Percentiles rank a stretch among this genome's conserved stretches.
Conservation (phyloP, 106 monocot genomes). For the Acorus calamus region DNA sequence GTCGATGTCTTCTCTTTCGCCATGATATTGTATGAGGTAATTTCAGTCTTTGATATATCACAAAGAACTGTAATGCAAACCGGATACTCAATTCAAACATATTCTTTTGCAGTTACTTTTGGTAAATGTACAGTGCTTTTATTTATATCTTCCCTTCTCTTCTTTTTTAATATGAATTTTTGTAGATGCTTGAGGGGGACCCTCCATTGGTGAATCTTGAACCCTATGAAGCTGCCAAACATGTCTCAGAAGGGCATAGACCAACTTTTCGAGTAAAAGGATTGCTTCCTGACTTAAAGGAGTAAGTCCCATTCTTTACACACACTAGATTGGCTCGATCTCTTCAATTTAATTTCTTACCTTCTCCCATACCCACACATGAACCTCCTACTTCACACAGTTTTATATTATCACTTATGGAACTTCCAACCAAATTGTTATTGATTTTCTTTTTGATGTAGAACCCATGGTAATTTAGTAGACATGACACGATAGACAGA, state of each 20-base stretch:
- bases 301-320: conserved; percentile 36
- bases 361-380: not conserved
- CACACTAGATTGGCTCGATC: too few species aligned
- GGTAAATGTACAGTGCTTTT: not conserved
- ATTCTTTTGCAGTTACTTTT: not conserved
- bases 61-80: not conserved
- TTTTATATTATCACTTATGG: too few species aligned
- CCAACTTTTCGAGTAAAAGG: conserved; percentile 70
- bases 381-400: too few species aligned
- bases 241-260: conserved; percentile 67
- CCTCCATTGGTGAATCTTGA: conserved; percentile 79
- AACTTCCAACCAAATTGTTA: too few species aligned
- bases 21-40: conserved; percentile 98
- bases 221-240: conserved; percentile 92
- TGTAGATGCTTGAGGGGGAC: conserved; percentile 94
- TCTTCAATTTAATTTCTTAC: not conserved
- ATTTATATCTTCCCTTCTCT: not conserved
- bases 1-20: conserved; percentile 99
- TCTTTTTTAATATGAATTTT: conserved; percentile 1
- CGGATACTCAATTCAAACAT: not conserved
- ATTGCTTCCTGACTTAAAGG: conserved; percentile 51
- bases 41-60: not conserved
- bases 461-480: too few species aligned
- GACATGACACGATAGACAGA: too few species aligned
- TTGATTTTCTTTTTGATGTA: too few species aligned